Evolutionary conservation across 257 asterid species (phyloP).

Genomic region (Solanum medicagineum): DNA sequence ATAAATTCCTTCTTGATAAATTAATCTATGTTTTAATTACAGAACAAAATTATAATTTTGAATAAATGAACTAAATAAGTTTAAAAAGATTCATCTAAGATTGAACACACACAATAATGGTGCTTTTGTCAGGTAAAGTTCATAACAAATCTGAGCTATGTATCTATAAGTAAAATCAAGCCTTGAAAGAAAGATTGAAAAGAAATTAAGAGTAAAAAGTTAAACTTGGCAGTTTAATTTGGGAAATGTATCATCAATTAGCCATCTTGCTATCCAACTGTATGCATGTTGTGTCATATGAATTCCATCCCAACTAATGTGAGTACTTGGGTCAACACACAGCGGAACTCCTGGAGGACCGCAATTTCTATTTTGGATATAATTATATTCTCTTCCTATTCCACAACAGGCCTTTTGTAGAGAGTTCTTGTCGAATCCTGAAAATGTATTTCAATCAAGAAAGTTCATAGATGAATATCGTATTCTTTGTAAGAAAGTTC

Average conservation of each 20-base stretch:
- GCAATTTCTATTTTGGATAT: not conserved
- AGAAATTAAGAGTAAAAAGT: too few relatives aligned
- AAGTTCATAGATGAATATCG: too few relatives aligned
- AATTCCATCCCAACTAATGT: slow-evolving; percentile 19
- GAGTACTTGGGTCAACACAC: not conserved
- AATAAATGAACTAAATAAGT: too few relatives aligned
- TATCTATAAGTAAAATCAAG: not conserved
- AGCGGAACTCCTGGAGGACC: not conserved
- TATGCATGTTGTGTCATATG: slow-evolving; percentile 14
- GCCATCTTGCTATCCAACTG: not conserved
- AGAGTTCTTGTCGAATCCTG: slow-evolving; percentile 1
- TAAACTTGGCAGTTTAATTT: not conserved
- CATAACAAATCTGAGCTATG: not conserved
- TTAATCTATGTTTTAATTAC: too few relatives aligned
- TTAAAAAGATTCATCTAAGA: not conserved
- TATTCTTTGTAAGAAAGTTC: too few relatives aligned
- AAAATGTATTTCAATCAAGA: not conserved
- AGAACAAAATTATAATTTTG: too few relatives aligned
- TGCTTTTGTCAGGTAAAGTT: not conserved
- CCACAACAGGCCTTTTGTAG: slow-evolving; percentile 4
- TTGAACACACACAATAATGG: not conserved
- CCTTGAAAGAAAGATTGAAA: not conserved
- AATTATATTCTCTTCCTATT: slow-evolving; percentile 12
- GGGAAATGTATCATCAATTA: not conserved
- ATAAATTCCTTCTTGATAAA: too few relatives aligned